Base-by-base conservation (phyloP, 768 basidiomycete species). In the Hygrophorus pudorinus region DNA sequence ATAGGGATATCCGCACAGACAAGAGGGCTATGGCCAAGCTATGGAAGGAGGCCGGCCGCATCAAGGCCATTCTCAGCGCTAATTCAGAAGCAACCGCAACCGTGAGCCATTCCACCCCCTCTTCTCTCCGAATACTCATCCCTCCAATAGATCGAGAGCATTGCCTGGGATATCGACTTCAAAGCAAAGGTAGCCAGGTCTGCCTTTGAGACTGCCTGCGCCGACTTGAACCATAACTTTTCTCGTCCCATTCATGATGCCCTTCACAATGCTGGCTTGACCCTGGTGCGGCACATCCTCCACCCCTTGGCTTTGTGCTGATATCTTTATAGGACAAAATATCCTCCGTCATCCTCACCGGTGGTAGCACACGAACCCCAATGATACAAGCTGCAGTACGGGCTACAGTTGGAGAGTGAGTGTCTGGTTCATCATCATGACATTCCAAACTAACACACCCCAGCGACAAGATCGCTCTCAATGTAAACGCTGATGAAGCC, bases 401-500 rank as follows among this genome's bases (percentile, higher is more conserved):
- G 54, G 68, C 70, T 4, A 72, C 79, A 21, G 85, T 93, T 43
- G 90, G 90, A 58, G 80, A 84, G 76, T 83, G 60, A 48, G 84
- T 73, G 21, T 38, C 38, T 38, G n/a, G 38, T 16, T 18, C 16
- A 9, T 4, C 5, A 36, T 11, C 14, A 8, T 3, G 11, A 49
- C 41, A 47, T 38, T 16, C 36, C 16, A 37, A 12, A 31, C 46
- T 32, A 17, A 38, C 8, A 10, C 11, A 11, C 33, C 17, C 18
- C 41, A 85, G 81, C 38, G 76, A 81, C 42, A 89, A 87, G 62
- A 84, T 98, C 46, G 89, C 94, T 4, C 72, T 83, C 56, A 98
- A 97, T 53, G 88, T 99, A 48, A 98, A 99, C 59, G 84, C 94
- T 0, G 96, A 98, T 58, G 96, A 99, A 65, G 88, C 91, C 0